Base-by-base conservation (phyloP, 2,329 filamentous ascomycete species). In the Alternaria dauci region DNA sequence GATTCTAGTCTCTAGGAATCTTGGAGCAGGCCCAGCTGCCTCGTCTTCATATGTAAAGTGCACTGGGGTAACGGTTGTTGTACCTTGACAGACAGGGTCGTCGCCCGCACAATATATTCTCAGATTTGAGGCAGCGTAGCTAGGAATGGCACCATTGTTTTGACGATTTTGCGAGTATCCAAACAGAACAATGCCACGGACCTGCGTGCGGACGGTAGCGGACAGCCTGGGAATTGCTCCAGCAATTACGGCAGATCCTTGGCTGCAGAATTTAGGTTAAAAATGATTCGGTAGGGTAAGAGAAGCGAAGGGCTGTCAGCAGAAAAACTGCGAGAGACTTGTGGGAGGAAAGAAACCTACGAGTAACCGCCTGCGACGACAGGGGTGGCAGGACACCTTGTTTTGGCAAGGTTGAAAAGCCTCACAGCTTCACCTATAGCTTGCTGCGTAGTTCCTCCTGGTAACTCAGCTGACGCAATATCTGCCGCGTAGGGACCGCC, bases 341-440 rank as follows among this genome's bases (percentile, higher is more conserved):
- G n/a, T n/a, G n/a, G n/a, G n/a, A n/a, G n/a, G n/a, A n/a, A n/a
- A n/a, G n/a, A n/a, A n/a, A 73, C 77, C 38, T 77, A 80, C 71
- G 76, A 80, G 66, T 81, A 82, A 5, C 80, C 80, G 18, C 78
- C 78, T 16, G 76, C 73, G 16, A 81, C 74, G 43, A 82, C 66
- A 14, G 70, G 71, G 5, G 78, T 76, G 58, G 70, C 58, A 6
- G 78, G 78, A 62, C 80, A 81, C 41, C 80, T 76, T 5, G 62
- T 67, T 44, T 75, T 76, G 4, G 77, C 79, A 39, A 75, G 52
- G 9, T 71, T 71, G 67, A 81, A 76, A 16, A 81, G 71, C 1
- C 69, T 59, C n/a, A 71, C 68, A 57, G 77, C 77, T 54, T 77
- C 71, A 7, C 63, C 60, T 25, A 81, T 78, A 38, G 77, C 75